phyloP scores from a whole-genome alignment of 192 early-diverging fungal genomes.

The Funneliformis geosporum region DNA sequence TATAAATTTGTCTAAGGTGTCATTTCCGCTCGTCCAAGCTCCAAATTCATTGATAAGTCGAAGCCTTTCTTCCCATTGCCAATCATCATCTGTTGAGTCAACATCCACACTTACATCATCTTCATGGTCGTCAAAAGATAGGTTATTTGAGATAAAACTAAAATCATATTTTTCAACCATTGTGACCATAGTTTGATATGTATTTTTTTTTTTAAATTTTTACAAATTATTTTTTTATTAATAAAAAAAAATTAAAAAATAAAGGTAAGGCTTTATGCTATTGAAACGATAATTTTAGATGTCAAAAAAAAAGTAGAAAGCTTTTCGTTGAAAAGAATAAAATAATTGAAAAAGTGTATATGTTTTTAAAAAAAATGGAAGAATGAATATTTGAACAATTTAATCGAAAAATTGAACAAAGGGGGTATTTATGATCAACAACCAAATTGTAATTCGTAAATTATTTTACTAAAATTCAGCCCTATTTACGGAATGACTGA shows the following conservation, averaged over 20 bases:
- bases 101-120: background rate
- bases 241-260: background rate
- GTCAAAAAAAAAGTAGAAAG: background rate
- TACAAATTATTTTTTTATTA: too few relatives aligned
- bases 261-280: background rate
- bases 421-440: background rate
- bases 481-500: background rate
- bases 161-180: background rate
- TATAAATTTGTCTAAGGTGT: slow-evolving; percentile 7
- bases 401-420: background rate
- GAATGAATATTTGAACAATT: background rate
- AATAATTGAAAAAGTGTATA: background rate
- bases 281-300: background rate
- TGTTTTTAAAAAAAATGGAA: background rate
- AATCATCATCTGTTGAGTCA: slow-evolving; percentile 24
- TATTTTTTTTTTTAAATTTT: too few relatives aligned
- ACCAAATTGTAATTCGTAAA: background rate
- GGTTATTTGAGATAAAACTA: background rate
- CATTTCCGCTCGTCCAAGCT: slow-evolving; percentile 27
- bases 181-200: background rate
- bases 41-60: slow-evolving; percentile 30
- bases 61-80: slow-evolving; percentile 32
- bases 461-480: background rate
- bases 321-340: background rate
- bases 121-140: background rate